A percentile compares a stretch with the other conserved stretches of the same genome.
Conservation (phyloP, 1,284 basidiomycete genomes). For the Sporisorium reilianum region DNA sequence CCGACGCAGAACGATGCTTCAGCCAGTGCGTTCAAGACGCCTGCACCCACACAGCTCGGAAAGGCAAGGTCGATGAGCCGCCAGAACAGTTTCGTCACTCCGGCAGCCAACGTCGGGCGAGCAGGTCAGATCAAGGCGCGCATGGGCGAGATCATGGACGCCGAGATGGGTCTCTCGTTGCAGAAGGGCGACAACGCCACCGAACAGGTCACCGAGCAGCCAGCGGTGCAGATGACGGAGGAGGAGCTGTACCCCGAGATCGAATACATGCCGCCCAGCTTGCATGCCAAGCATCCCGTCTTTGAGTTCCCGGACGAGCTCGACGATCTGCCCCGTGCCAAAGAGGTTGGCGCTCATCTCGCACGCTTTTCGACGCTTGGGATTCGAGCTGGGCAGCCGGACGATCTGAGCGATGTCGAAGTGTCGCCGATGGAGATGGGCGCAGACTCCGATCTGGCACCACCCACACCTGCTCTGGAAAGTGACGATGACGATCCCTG, state of each 20-base stretch:
- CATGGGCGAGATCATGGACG: constrained; percentile 59
- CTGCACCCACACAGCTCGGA: constrained; percentile 27
- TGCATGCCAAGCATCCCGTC: constrained; percentile 33
- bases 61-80: constrained; percentile 33
- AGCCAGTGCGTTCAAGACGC: constrained; percentile 31
- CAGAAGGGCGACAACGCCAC: constrained; percentile 32
- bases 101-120: constrained; percentile 59
- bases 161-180: constrained; percentile 44
- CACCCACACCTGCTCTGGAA: background rate
- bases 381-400: constrained; percentile 16
- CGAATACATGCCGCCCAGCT: constrained; percentile 56
- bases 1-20: constrained; percentile 15
- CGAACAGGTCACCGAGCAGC: constrained; percentile 23
- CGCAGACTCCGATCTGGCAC: constrained; percentile 6
- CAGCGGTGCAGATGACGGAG: constrained; percentile 42
- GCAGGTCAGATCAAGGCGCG: constrained; percentile 62
- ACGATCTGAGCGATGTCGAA: constrained; percentile 33
- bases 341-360: constrained; percentile 41
- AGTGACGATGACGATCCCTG: constrained; percentile 47
- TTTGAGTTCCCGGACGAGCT: constrained; percentile 56
- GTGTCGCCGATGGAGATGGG: constrained; percentile 17
- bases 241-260: constrained; percentile 64
- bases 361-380: constrained; percentile 24
- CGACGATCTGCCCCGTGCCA: constrained; percentile 53
- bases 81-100: constrained; percentile 57